Conservation (phyloP, 2,329 filamentous ascomycete species). For the Xylaria arbuscula region DNA sequence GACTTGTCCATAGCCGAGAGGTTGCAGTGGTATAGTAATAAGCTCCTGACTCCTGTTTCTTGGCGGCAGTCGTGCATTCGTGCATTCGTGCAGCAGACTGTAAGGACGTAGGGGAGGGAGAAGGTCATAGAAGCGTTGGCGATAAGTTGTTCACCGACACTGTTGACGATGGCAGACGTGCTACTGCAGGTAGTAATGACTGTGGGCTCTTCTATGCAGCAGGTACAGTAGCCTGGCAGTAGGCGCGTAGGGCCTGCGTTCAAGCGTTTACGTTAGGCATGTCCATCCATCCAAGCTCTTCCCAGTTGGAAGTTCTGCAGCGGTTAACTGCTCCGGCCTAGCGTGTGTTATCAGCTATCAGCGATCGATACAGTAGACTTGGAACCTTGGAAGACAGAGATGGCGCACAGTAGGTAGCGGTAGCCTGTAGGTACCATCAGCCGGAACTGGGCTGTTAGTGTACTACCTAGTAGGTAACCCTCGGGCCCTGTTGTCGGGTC, state of each 20-base stretch:
- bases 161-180: neutral
- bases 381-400: too few relatives aligned
- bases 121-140: neutral
- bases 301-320: too few relatives aligned
- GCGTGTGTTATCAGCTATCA: too few relatives aligned
- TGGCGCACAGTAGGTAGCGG: too few relatives aligned
- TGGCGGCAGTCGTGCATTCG: neutral
- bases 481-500: neutral
- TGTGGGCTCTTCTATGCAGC: neutral
- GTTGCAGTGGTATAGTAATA: slow-evolving; percentile 9
- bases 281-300: neutral
- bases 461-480: too few relatives aligned
- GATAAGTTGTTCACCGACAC: slow-evolving; percentile 29
- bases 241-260: neutral
- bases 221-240: neutral
- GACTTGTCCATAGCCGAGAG: slow-evolving; percentile 13
- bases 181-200: neutral
- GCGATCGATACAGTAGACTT: neutral
- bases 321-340: too few relatives aligned
- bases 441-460: too few relatives aligned
- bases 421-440: too few relatives aligned
- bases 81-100: too few relatives aligned
- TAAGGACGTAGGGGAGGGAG: neutral
- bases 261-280: neutral
- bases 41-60: neutral